Evolutionary conservation across 2,329 filamentous ascomycete genomes (phyloP).

Genomic region (Ophiostoma perfectum): DNA sequence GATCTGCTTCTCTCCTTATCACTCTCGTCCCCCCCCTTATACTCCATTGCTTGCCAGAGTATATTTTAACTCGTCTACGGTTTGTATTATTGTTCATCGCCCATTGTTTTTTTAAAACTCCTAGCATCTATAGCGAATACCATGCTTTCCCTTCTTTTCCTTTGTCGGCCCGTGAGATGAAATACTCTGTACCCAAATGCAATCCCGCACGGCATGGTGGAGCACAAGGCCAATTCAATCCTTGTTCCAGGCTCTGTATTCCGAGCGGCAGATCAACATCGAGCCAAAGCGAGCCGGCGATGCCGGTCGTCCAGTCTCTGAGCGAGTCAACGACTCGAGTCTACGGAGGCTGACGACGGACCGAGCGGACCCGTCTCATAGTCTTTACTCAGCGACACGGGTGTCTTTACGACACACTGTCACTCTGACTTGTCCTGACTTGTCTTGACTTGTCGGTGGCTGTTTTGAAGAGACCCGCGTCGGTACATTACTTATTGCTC

Average conservation of each 20-base stretch:
- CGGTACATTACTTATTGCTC: neutral
- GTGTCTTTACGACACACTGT: neutral
- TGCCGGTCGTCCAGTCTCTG: neutral
- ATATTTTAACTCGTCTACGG: too few relatives aligned
- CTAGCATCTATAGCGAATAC: conserved; percentile 19
- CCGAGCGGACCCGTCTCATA: conserved; percentile 4
- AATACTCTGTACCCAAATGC: neutral
- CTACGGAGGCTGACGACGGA: neutral
- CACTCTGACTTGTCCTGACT: neutral
- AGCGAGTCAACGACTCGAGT: neutral
- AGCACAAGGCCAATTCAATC: conserved; percentile 64
- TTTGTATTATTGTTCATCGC: neutral
- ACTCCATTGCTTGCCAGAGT: neutral
- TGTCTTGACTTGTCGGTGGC: neutral
- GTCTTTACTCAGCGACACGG: conserved; percentile 10
- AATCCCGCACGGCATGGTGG: conserved; percentile 64
- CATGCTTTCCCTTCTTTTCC: neutral
- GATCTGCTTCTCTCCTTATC: too few relatives aligned
- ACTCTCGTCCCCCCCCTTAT: too few relatives aligned
- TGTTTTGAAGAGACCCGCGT: neutral
- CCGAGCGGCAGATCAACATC: conserved; percentile 59
- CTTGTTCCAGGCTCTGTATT: conserved; percentile 69
- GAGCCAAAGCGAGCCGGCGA: conserved; percentile 14
- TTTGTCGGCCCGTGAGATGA: neutral
- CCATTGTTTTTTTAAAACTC: conserved; percentile 6